Percentiles rank a stretch among this genome's conserved stretches.
Evolutionary conservation across 345 rosid species (phyloP).

Genomic region (Populus euphratica): DNA sequence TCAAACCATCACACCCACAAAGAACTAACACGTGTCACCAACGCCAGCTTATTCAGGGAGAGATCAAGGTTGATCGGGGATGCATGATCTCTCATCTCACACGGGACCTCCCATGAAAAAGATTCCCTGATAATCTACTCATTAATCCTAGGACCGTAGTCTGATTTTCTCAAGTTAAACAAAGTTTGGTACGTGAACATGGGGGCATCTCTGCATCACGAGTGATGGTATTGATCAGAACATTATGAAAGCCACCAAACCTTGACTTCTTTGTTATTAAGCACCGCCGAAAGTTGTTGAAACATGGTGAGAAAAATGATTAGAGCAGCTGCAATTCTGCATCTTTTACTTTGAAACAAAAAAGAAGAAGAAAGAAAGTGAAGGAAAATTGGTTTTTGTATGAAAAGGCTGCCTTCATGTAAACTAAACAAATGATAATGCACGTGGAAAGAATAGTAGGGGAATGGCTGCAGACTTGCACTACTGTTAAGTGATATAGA

Average conservation of each 20-base stretch:
- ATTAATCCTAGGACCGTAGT: not conserved
- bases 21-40: too few relatives aligned
- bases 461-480: not conserved
- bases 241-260: conserved; percentile 16
- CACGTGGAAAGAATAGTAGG: conserved; percentile 23
- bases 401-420: conserved; percentile 4
- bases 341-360: not conserved
- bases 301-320: conserved; percentile 13
- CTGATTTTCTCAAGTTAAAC: not conserved
- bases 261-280: conserved; percentile 9
- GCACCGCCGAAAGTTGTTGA: conserved; percentile 34
- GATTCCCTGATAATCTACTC: not conserved
- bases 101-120: too few relatives aligned
- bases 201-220: conserved; percentile 2
- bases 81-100: too few relatives aligned
- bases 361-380: too few relatives aligned
- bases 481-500: not conserved
- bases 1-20: too few relatives aligned
- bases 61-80: too few relatives aligned
- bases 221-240: not conserved
- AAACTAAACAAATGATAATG: not conserved
- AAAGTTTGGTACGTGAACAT: not conserved
- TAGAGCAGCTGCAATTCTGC: not conserved
- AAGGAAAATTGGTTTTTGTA: not conserved
- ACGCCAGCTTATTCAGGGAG: too few relatives aligned